phyloP scores from a whole-genome alignment of 495 filamentous ascomycete species.

The Podospora australis region DNA sequence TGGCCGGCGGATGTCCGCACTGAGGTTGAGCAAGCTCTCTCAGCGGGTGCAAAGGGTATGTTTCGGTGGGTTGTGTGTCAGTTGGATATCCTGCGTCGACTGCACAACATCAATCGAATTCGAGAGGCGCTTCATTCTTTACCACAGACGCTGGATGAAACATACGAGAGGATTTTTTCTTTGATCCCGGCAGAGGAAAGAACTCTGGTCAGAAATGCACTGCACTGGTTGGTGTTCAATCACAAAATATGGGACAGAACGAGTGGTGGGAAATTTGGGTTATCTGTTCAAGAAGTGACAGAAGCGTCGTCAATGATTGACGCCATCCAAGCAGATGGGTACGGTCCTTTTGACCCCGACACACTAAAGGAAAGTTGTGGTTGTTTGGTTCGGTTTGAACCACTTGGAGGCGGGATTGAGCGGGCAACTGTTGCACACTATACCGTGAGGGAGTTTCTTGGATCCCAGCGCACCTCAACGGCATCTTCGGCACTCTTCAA shows the following conservation, averaged over 20 bases:
- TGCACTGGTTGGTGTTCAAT: background rate
- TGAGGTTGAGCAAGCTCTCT: slow-evolving; percentile 23
- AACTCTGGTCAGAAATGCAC: background rate
- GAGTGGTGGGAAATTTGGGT: background rate
- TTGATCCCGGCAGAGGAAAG: no score
- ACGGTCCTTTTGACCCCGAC: background rate
- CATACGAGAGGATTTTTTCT: no score
- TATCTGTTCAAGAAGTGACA: background rate
- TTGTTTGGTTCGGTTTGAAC: background rate
- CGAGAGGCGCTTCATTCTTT: no score
- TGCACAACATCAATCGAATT: no score
- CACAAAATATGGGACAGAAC: background rate
- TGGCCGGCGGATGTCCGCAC: slow-evolving; percentile 18
- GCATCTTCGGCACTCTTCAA: background rate
- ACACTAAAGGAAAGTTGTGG: background rate
- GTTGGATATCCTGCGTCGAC: slow-evolving; percentile 28
- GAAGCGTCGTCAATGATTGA: background rate
- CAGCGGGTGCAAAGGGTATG: slow-evolving; percentile 35
- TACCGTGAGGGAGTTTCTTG: background rate
- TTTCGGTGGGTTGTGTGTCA: slow-evolving; percentile 45
- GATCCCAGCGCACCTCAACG: background rate
- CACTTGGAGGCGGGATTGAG: background rate
- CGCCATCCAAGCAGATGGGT: background rate
- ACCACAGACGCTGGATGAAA: no score
- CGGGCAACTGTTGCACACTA: background rate